Percentiles rank a stretch among this genome's conserved stretches.
Conservation (phyloP, 768 basidiomycete species). For the Kwoniella mangroviensis region DNA sequence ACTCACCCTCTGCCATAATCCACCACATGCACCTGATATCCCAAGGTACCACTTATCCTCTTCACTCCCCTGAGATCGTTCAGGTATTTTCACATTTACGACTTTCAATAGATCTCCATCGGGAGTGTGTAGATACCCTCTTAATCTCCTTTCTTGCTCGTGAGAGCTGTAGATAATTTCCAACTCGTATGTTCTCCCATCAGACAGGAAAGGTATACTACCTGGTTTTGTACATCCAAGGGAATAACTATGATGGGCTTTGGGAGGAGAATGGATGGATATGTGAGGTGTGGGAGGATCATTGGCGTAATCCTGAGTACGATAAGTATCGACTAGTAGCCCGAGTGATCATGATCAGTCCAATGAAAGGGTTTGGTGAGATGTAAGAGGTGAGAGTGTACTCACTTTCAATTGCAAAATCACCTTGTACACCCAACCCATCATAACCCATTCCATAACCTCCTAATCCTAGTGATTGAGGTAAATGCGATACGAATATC, state of each 20-base stretch:
- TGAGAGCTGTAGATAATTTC: slow-evolving; percentile 31
- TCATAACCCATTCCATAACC: slow-evolving; percentile 53
- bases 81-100: slow-evolving; percentile 29
- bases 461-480: slow-evolving; percentile 31
- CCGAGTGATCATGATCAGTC: background rate
- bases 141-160: slow-evolving; percentile 3
- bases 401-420: slow-evolving; percentile 55
- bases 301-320: slow-evolving; percentile 49
- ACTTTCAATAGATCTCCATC: slow-evolving; percentile 20
- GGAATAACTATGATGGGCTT: slow-evolving; percentile 53
- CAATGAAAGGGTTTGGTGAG: no score
- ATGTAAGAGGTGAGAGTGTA: background rate
- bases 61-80: background rate
- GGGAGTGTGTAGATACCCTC: slow-evolving; percentile 23
- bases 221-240: slow-evolving; percentile 43
- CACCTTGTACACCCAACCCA: slow-evolving; percentile 47
- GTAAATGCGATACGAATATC: slow-evolving; percentile 27
- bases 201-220: slow-evolving; percentile 44
- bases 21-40: slow-evolving; percentile 49
- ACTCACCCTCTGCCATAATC: slow-evolving; percentile 49
- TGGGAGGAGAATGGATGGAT: slow-evolving; percentile 54
- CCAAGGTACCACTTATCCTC: slow-evolving; percentile 43
- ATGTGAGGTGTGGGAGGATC: slow-evolving; percentile 57
- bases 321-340: slow-evolving; percentile 52
- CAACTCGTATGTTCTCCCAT: slow-evolving; percentile 41